phyloP scores from a whole-genome alignment of 345 rosid genomes.

The Linum usitatissimum region DNA sequence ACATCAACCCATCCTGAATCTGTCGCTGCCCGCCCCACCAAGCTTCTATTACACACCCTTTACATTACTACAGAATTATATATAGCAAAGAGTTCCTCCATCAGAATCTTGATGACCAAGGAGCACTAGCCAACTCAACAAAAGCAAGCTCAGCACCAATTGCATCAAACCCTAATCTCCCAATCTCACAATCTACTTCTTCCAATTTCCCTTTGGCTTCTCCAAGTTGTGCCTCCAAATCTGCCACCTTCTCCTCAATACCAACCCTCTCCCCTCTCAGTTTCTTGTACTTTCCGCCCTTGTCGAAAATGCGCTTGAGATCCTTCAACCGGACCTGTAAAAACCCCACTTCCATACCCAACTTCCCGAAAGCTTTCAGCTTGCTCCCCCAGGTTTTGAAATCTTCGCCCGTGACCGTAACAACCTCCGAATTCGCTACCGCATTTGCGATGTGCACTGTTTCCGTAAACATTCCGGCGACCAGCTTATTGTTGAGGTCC shows the following conservation, averaged over 20 bases:
- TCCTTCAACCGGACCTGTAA: constrained; percentile 22
- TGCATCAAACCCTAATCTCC: not conserved
- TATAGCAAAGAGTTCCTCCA: not conserved
- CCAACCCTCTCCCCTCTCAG: constrained; percentile 20
- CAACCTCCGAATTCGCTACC: constrained; percentile 24
- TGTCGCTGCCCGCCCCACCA: no score
- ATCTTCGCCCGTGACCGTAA: constrained; percentile 19
- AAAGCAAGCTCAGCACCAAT: not conserved
- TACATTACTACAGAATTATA: no score
- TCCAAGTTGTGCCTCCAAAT: not conserved
- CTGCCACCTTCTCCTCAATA: constrained; percentile 20
- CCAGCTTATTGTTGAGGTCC: constrained; percentile 33
- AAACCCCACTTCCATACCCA: constrained; percentile 42
- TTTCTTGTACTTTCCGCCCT: constrained; percentile 19
- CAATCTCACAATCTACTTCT: not conserved
- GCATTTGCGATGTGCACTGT: constrained; percentile 37
- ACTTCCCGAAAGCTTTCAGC: constrained; percentile 38
- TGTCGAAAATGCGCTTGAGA: constrained; percentile 21
- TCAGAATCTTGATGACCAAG: not conserved
- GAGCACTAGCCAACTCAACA: not conserved
- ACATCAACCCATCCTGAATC: no score
- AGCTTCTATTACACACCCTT: not conserved
- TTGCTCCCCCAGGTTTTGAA: constrained; percentile 34
- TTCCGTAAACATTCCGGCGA: constrained; percentile 37
- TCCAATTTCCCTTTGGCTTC: not conserved